Percentiles rank a stretch among this genome's conserved stretches.
phyloP scores from a whole-genome alignment of 2,329 filamentous ascomycete genomes.

The Alternaria metachromatica region DNA sequence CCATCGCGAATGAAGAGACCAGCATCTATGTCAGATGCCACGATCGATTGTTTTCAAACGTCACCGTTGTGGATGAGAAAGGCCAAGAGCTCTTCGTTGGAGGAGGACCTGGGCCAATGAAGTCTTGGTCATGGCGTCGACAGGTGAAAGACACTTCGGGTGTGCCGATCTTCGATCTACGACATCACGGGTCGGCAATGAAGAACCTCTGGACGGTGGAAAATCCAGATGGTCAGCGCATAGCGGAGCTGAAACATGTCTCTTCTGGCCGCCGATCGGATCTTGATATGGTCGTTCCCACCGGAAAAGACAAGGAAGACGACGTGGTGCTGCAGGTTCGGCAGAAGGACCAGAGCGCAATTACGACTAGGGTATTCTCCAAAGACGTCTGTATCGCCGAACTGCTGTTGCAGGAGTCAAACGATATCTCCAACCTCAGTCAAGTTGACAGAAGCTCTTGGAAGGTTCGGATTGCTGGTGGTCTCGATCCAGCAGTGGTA shows the following conservation, averaged over 20 bases:
- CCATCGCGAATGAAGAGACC: background rate
- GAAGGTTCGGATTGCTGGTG: background rate
- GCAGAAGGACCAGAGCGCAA: background rate
- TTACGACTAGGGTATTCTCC: background rate
- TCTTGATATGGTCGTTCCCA: background rate
- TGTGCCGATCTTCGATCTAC: background rate
- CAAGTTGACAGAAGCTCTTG: background rate
- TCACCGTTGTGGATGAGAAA: background rate
- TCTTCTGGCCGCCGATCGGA: background rate
- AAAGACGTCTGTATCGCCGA: background rate
- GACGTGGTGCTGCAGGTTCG: background rate
- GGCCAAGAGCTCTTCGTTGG: background rate
- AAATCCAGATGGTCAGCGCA: background rate
- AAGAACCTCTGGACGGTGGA: background rate
- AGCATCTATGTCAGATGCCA: background rate
- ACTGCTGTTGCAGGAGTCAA: background rate
- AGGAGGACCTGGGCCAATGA: background rate
- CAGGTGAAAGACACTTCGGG: background rate
- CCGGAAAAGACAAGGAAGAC: background rate
- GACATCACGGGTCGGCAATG: background rate
- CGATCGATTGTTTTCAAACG: background rate
- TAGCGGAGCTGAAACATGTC: background rate
- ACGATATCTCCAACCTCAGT: background rate
- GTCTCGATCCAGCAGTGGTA: background rate
- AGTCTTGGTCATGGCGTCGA: background rate